phyloP scores from a whole-genome alignment of 257 asterid species.

The Solanum arcanum region DNA sequence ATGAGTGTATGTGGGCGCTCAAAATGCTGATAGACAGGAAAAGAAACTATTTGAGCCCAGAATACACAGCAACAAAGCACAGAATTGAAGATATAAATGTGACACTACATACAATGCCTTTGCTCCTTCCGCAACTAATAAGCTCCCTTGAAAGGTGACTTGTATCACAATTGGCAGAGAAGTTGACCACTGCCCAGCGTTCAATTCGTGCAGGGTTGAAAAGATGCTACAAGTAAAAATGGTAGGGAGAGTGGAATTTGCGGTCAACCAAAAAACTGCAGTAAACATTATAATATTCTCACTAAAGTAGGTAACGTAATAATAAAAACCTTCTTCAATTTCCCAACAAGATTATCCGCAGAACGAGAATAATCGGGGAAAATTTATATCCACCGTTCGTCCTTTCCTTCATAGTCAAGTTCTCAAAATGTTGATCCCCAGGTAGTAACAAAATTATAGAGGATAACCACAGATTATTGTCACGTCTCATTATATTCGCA shows the following conservation, averaged over 20 bases:
- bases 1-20: constrained; percentile 76
- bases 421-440: not conserved
- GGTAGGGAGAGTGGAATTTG: not conserved
- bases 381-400: not conserved
- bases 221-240: constrained; percentile 47
- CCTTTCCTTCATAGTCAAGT: not conserved
- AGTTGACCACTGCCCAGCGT: constrained; percentile 83
- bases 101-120: constrained; percentile 69
- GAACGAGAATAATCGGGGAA: not conserved
- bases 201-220: constrained; percentile 41
- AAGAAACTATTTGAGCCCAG: not conserved
- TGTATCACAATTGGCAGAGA: constrained; percentile 66
- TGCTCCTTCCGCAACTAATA: constrained; percentile 68
- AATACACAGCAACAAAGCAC: not conserved
- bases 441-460: not conserved
- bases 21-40: constrained; percentile 40
- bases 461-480: not conserved
- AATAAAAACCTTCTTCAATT: not conserved
- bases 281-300: not conserved
- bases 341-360: not conserved
- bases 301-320: not conserved
- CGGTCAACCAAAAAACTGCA: not conserved
- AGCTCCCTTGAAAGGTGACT: constrained; percentile 81
- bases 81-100: not conserved
- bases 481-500: not conserved